These are phyloP conservation scores for Albifimbria verrucaria DNA, from an alignment of 2,329 filamentous ascomycete genomes.

Conservation along the genomic window DNA sequence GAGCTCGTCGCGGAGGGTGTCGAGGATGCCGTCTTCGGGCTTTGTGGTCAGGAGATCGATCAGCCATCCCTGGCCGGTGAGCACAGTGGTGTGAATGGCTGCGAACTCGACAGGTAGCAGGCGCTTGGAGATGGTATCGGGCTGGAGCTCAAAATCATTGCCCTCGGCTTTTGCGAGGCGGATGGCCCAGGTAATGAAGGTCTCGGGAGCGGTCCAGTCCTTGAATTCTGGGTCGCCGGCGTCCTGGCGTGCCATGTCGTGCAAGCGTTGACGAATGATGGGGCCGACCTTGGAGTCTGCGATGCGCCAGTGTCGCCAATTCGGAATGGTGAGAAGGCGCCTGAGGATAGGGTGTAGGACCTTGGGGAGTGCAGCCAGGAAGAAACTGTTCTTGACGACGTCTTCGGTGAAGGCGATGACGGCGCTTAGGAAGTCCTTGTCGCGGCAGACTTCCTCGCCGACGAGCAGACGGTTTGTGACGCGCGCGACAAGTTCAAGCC, in stretches of 20 bases:
- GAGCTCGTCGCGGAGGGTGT: constrained; percentile 41
- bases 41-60: constrained; percentile 43
- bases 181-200: constrained; percentile 57
- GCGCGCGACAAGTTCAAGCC: constrained; percentile 37
- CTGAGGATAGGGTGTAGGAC: constrained; percentile 48
- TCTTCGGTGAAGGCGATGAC: constrained; percentile 48
- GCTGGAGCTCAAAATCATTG: constrained; percentile 38
- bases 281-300: constrained; percentile 40
- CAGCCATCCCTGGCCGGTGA: constrained; percentile 46
- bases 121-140: constrained; percentile 45
- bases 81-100: constrained; percentile 54
- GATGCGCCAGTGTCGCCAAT: constrained; percentile 44
- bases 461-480: constrained; percentile 43
- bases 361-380: constrained; percentile 44
- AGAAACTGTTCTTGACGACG: constrained; percentile 41
- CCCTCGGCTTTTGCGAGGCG: constrained; percentile 45
- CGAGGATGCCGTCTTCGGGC: constrained; percentile 29
- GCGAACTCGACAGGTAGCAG: constrained; percentile 56
- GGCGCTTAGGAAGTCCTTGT: constrained; percentile 42
- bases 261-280: constrained; percentile 45
- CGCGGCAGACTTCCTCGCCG: constrained; percentile 33
- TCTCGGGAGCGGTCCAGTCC: constrained; percentile 44
- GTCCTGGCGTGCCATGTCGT: constrained; percentile 40
- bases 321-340: constrained; percentile 39
- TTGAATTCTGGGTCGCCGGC: constrained; percentile 36